Base-by-base conservation (phyloP, 345 rosid genomes). In the Gossypium anomalum region DNA sequence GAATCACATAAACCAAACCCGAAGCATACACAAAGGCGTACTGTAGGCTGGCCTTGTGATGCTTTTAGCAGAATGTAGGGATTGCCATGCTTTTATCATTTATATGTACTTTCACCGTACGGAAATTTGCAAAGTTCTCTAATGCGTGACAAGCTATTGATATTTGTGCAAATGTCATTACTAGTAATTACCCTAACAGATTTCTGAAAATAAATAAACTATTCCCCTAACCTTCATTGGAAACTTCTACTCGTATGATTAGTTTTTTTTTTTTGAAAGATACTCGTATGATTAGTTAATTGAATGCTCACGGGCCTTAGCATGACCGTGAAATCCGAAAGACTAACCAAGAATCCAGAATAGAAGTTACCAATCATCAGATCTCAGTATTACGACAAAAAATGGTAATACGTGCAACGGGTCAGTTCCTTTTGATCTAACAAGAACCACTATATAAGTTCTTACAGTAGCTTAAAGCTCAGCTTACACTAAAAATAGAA, bases 121-220 rank as follows among this genome's bases (percentile, higher is more conserved):
- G 5, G 44, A 25, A 74, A 43, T 45, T 55, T 41, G 47, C 44
- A 27, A 6, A 7, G 4, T 41, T 59, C n/a, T 15, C 67, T 22
- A 14, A 11, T 61, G 67, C 22, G 7, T 52, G 61, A 60, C 56
- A 51, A 73, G 68, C 75, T 45, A 73, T 9, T 53, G 53, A 23
- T 16, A 59, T 63, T 73, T 61, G 17, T 14, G 58, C 58, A 60
- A 71, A 56, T 38, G 14, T 8, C 19, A 53, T 56, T n/a, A 41
- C 11, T 13, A n/a, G 22, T 45, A 44, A 44, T 41, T 38, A 1
- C n/a, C n/a, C 74, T 20, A 52, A 34, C 49, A 4, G 27, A 22
- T 58, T 58, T 58, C 3, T 4, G 29, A 7, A 15, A 12, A 10
- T 1, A 1, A 3, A n/a, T 4, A n/a, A 53, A 70, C 60, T 27